Evolutionary conservation across 176 grass and related monocot genomes (phyloP).

Genomic region (Hordeum marinum): DNA sequence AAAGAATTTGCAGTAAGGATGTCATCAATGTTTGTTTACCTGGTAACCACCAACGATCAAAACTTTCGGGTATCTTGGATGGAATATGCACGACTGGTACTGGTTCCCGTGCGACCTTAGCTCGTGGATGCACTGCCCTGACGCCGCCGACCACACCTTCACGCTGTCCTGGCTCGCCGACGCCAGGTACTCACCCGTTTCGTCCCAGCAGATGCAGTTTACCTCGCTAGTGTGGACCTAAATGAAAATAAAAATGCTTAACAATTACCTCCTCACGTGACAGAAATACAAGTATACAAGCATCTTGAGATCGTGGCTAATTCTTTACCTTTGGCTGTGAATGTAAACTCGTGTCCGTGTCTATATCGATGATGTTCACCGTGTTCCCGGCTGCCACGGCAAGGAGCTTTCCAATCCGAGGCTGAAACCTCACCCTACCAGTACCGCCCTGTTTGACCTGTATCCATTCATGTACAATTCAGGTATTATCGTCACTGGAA

Average conservation of each 20-base stretch:
- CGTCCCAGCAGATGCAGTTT: constrained; percentile 82
- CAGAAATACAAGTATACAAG: not conserved
- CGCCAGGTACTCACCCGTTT: constrained; percentile 70
- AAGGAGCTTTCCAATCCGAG: constrained; percentile 65
- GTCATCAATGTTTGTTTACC: constrained; percentile 27
- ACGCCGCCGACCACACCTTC: constrained; percentile 73
- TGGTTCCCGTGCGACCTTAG: constrained; percentile 81
- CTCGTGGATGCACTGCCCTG: constrained; percentile 56
- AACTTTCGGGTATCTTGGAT: constrained; percentile 67
- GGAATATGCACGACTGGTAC: constrained; percentile 87
- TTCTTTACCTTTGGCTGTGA: constrained; percentile 52
- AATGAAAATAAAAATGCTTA: not conserved
- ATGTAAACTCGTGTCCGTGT: constrained; percentile 42
- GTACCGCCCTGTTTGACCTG: constrained; percentile 64
- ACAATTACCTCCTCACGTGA: not conserved
- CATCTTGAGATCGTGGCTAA: not conserved
- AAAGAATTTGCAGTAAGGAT: not conserved
- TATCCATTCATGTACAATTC: not conserved
- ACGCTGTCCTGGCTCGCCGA: constrained; percentile 84
- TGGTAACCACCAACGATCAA: constrained; percentile 88
- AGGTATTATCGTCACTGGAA: constrained; percentile 9
- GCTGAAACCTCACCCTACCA: constrained; percentile 80
- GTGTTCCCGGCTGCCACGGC: constrained; percentile 68
- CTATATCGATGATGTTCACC: constrained; percentile 79
- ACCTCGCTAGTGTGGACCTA: constrained; percentile 70